Percentiles rank a stretch among this genome's conserved stretches.
phyloP scores from a whole-genome alignment of 768 basidiomycete genomes.

The Pulveroboletus sp. region DNA sequence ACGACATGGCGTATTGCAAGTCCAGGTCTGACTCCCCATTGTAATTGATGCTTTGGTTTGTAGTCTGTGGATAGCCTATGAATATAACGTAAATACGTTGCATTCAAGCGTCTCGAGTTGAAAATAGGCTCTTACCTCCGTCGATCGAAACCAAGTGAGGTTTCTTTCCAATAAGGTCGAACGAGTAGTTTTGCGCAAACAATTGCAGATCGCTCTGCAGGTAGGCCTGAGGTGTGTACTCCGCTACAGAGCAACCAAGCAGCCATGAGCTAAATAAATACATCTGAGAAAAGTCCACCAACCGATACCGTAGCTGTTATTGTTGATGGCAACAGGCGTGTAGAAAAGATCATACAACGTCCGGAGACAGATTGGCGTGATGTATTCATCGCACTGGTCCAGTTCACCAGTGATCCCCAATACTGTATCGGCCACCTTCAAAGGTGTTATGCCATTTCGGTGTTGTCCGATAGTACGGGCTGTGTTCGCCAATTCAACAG shows the following conservation, averaged over 20 bases:
- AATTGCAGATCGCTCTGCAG: slow-evolving; percentile 28
- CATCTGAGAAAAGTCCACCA: neutral
- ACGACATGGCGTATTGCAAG: slow-evolving; percentile 29
- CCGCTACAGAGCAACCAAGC: slow-evolving; percentile 18
- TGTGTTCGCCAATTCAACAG: too few species aligned
- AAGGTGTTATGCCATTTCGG: slow-evolving; percentile 1
- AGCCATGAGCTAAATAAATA: neutral
- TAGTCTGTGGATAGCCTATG: slow-evolving; percentile 27
- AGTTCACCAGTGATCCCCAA: slow-evolving; percentile 2
- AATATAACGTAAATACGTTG: neutral
- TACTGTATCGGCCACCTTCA: slow-evolving; percentile 13
- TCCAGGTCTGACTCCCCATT: slow-evolving; percentile 33
- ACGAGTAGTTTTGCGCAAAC: slow-evolving; percentile 25
- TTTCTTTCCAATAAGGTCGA: slow-evolving; percentile 17
- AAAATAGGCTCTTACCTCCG: slow-evolving; percentile 24
- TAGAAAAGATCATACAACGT: slow-evolving; percentile 26
- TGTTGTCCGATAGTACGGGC: slow-evolving; percentile 14
- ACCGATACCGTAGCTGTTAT: slow-evolving; percentile 36
- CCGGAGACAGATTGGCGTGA: slow-evolving; percentile 30
- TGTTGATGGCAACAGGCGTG: slow-evolving; percentile 20
- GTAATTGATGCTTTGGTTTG: slow-evolving; percentile 7
- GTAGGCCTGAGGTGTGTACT: slow-evolving; percentile 35
- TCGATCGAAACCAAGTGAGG: slow-evolving; percentile 35
- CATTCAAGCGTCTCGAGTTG: neutral
- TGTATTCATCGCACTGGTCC: slow-evolving; percentile 23